Evolutionary conservation across 192 early-diverging fungal genomes (phyloP), one percentile per base, ranked within the genome.

Genomic region (Rhizophagus sp.): DNA sequence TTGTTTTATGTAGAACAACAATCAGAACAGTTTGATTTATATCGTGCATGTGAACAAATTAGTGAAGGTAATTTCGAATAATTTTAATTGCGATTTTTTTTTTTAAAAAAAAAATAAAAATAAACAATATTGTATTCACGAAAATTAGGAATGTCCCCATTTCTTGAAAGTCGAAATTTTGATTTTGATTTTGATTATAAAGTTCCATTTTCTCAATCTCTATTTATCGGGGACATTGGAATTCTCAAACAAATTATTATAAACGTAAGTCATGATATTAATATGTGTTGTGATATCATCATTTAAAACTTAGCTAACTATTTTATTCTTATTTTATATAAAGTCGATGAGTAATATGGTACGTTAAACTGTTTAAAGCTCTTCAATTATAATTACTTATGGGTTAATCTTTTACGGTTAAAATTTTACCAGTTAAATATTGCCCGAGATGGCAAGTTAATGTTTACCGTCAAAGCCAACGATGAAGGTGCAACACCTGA

Each of bases 201-300:
- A 64, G 12, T 64, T 3, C 63, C 63, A 24, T 27, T 41, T 64
- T 25, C 17, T n/a, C 24, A 64, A 64, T 64, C 25, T n/a, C 9
- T 64, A 27, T 64, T 12, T 27, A 64, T 64, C 0, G 63, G 63
- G 1, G 68, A 70, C 33, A 17, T 70, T n/a, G 68, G 68, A 13
- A 2, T 70, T 9, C 19, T 70, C 19, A 70, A 70, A 70, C 39
- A 70, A 70, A 70, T 64, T 25, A 64, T 64, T 64, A 24, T 64
- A 25, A 64, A 64, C 63, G 63, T 64, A 64, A 64, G 25, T 64
- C 8, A 41, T 8, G 7, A 7, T 41, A 41, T 8, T 5, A 8
- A 5, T 7, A 41, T 41, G 7, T 41, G 5, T 41, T 30, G 30
- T 30, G 1, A 30, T 30, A 30, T 30, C 30, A 30, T 30, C 30